phyloP scores from a whole-genome alignment of 106 monocot species.

The Phalaenopsis aphrodite region DNA sequence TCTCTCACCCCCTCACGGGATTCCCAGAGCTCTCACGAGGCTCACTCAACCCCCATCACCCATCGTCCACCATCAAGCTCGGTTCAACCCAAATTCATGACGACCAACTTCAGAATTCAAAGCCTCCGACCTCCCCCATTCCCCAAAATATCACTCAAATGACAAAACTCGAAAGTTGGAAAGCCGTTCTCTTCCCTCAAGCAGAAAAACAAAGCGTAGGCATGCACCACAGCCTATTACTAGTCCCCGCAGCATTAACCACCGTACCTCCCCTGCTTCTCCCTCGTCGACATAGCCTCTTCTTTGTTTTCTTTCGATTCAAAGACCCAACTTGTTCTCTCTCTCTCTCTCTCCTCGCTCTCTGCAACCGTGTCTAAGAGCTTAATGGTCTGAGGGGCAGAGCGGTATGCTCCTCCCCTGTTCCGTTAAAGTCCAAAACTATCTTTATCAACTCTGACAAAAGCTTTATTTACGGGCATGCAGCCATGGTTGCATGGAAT shows the following conservation, averaged over 20 bases:
- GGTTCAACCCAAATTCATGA: neutral
- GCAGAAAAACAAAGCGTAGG: neutral
- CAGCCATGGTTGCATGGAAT: slow-evolving; percentile 1
- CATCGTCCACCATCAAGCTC: too few relatives aligned
- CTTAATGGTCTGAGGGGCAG: neutral
- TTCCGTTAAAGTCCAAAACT: neutral
- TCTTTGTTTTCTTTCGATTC: neutral
- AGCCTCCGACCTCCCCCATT: neutral
- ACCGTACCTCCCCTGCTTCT: neutral
- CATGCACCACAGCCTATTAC: neutral
- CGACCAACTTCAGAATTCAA: neutral
- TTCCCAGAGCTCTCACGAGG: too few relatives aligned
- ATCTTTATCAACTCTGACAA: slow-evolving; percentile 1
- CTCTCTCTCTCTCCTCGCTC: neutral
- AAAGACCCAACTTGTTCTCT: neutral
- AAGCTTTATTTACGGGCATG: slow-evolving; percentile 3
- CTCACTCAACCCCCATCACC: too few relatives aligned
- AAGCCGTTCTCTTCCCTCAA: neutral
- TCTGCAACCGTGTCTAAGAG: neutral
- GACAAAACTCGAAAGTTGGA: neutral
- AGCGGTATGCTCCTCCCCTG: neutral
- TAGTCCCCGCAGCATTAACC: neutral
- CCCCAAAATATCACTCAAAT: slow-evolving; percentile 9
- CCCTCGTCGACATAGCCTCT: neutral
- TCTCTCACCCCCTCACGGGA: too few relatives aligned